A percentile compares a stretch with the other conserved stretches of the same genome.
Evolutionary conservation across 371 early-diverging fungal genomes (phyloP).

Genomic region (Thermomucor indicae-seudaticae): DNA sequence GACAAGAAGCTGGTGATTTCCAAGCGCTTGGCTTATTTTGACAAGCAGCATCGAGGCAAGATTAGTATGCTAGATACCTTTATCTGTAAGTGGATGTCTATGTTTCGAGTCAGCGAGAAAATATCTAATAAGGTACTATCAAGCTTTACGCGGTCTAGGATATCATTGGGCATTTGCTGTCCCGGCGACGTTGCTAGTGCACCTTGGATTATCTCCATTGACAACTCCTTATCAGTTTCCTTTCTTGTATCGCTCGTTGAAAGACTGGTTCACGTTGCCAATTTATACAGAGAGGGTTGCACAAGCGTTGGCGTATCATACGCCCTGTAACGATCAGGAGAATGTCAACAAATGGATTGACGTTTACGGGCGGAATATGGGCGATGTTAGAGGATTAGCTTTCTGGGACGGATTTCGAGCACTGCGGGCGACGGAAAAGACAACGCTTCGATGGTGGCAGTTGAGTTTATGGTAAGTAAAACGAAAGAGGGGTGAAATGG

Average conservation of each 20-base stretch:
- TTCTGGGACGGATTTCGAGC: conserved; percentile 39
- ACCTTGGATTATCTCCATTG: conserved; percentile 35
- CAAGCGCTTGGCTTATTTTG: conserved; percentile 30
- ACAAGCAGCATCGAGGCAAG: conserved; percentile 25
- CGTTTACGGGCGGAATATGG: conserved; percentile 14
- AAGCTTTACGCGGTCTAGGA: conserved; percentile 34
- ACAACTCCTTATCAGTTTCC: conserved; percentile 34
- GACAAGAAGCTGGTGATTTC: too few relatives aligned
- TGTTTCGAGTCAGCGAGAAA: not conserved
- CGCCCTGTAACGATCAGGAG: conserved; percentile 17
- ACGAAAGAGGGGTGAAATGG: not conserved
- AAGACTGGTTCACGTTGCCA: conserved; percentile 33
- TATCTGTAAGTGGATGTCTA: conserved; percentile 24
- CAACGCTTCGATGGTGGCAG: conserved; percentile 34
- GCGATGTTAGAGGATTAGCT: conserved; percentile 15
- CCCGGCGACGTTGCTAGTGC: conserved; percentile 39
- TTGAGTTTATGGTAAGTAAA: conserved; percentile 14
- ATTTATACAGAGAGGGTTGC: conserved; percentile 36
- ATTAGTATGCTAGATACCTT: conserved; percentile 38
- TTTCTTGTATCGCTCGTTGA: conserved; percentile 29
- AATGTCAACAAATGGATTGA: conserved; percentile 15
- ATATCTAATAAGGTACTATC: not conserved
- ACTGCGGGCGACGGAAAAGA: conserved; percentile 19
- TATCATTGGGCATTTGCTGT: conserved; percentile 34
- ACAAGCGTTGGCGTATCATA: conserved; percentile 18